phyloP scores from a whole-genome alignment of 2,329 filamentous ascomycete genomes.

The Calonectria crousiana region DNA sequence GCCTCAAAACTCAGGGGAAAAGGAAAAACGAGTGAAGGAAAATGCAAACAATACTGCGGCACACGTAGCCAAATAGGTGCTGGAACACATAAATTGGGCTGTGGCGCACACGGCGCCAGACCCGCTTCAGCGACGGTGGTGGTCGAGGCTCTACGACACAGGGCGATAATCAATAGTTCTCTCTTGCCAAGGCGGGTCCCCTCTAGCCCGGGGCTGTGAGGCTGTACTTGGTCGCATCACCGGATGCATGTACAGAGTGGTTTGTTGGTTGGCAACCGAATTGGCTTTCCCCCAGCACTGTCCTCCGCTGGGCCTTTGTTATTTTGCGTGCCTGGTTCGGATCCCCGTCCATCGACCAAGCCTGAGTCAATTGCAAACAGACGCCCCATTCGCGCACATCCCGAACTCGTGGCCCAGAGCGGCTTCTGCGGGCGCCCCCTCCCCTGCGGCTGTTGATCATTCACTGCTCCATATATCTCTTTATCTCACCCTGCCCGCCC shows the following conservation, averaged over 20 bases:
- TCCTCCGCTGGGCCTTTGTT: not conserved
- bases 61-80: not conserved
- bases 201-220: not conserved
- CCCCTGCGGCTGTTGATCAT: not conserved
- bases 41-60: not conserved
- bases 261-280: not conserved
- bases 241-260: not conserved
- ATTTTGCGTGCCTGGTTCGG: not conserved
- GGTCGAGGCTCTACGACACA: not conserved
- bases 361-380: not conserved
- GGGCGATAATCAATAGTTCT: not conserved
- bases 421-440: not conserved
- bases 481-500: not conserved
- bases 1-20: not conserved
- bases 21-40: not conserved
- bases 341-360: not conserved
- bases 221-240: not conserved
- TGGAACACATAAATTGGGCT: not conserved
- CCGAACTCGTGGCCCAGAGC: not conserved
- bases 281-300: not conserved
- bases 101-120: not conserved
- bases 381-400: not conserved
- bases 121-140: not conserved
- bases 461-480: constrained; percentile 3
- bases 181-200: not conserved